Percentiles rank a stretch among this genome's conserved stretches.
Conservation (phyloP, 2,329 filamentous ascomycete genomes). For the Setomelanomma holmii region DNA sequence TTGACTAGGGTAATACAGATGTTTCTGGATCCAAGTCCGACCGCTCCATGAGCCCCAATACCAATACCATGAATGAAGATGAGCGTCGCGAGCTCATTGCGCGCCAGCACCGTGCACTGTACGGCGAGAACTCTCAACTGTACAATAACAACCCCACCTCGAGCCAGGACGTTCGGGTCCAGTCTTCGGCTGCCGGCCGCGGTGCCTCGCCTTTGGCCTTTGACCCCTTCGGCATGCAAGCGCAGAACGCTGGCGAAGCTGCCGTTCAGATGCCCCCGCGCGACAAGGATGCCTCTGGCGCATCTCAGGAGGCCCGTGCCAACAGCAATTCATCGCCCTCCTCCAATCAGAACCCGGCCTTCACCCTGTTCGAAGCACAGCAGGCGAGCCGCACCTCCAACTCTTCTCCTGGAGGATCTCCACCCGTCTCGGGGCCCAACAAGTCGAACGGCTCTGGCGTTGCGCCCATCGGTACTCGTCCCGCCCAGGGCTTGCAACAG, state of each 20-base stretch:
- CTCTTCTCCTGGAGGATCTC: constrained; percentile 84
- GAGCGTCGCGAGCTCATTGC: constrained; percentile 95
- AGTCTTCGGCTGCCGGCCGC: constrained; percentile 67
- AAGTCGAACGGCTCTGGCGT: constrained; percentile 70
- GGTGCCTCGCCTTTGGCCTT: constrained; percentile 82
- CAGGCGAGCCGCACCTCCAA: constrained; percentile 80
- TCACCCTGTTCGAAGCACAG: constrained; percentile 61
- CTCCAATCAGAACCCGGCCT: constrained; percentile 63
- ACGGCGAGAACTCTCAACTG: constrained; percentile 75
- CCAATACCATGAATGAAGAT: constrained; percentile 88
- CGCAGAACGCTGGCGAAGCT: constrained; percentile 58
- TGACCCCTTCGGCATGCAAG: constrained; percentile 69
- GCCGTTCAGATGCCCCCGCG: constrained; percentile 60
- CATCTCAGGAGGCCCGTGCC: constrained; percentile 69
- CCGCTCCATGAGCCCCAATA: constrained; percentile 81
- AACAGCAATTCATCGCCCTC: constrained; percentile 88
- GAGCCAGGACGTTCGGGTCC: constrained; percentile 68
- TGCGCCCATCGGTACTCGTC: constrained; percentile 92
- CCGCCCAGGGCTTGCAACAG: constrained; percentile 66
- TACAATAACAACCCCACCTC: constrained; percentile 72
- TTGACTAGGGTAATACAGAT: constrained; percentile 70
- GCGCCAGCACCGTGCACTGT: constrained; percentile 92
- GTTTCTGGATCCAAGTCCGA: constrained; percentile 81
- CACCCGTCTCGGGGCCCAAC: constrained; percentile 69
- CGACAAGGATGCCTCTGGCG: constrained; percentile 53